These are phyloP conservation scores for Lignosus rhinocerotis DNA, from an alignment of 1,284 basidiomycete genomes.

Conservation along the genomic window DNA sequence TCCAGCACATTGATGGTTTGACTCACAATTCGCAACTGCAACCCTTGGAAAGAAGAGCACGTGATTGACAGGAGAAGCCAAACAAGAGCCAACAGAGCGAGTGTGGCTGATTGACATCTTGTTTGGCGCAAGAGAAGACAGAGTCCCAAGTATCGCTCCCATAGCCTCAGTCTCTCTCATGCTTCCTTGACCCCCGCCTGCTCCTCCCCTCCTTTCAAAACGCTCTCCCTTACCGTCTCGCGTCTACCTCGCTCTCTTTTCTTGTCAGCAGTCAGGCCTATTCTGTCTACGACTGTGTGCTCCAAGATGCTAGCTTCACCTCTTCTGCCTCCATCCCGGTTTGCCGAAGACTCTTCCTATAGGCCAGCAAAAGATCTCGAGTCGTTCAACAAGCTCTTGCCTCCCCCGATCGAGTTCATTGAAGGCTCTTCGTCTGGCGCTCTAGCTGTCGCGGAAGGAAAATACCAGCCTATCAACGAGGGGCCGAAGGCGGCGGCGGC, in stretches of 20 bases:
- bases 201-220: neutral
- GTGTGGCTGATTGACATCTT: constrained; percentile 18
- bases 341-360: constrained; percentile 51
- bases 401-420: constrained; percentile 75
- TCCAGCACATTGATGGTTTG: no score
- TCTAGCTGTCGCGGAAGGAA: constrained; percentile 66
- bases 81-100: constrained; percentile 15
- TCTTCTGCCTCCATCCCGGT: constrained; percentile 49
- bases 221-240: neutral
- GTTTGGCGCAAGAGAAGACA: constrained; percentile 4
- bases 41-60: neutral
- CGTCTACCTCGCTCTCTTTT: constrained; percentile 3
- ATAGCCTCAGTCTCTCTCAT: neutral
- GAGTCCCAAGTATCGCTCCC: neutral
- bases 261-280: neutral
- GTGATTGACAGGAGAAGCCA: neutral
- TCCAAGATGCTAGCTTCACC: constrained; percentile 60
- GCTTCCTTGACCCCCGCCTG: neutral
- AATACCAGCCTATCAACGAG: constrained; percentile 77
- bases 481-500: constrained; percentile 41
- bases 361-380: constrained; percentile 70
- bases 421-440: constrained; percentile 78
- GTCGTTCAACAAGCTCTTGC: constrained; percentile 71
- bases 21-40: no score
- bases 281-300: neutral